These are phyloP conservation scores for Microthyrium microscopicum DNA, from an alignment of 2,329 filamentous ascomycete genomes.

Conservation along the genomic window DNA sequence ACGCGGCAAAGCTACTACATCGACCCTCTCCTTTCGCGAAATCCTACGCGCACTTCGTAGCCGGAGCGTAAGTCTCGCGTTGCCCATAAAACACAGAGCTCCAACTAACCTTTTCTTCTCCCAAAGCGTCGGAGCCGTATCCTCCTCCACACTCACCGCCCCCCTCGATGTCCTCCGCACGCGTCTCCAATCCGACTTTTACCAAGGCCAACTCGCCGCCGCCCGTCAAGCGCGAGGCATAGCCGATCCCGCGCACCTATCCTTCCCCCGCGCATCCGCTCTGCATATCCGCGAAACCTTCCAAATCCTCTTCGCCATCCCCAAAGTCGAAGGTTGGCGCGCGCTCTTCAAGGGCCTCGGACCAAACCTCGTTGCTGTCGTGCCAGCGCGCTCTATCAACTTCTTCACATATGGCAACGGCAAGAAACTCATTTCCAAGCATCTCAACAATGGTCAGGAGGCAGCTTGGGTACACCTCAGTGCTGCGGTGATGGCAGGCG, in stretches of 20 bases:
- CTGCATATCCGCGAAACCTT: conserved; percentile 75
- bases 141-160: conserved; percentile 77
- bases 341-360: conserved; percentile 88
- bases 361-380: conserved; percentile 76
- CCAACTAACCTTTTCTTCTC: conserved; percentile 1
- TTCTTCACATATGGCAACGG: conserved; percentile 90
- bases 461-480: conserved; percentile 61
- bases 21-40: conserved; percentile 35
- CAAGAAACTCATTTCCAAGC: conserved; percentile 62
- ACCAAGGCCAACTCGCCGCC: conserved; percentile 64
- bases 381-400: conserved; percentile 80
- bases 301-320: conserved; percentile 68
- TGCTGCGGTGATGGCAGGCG: conserved; percentile 60
- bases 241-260: conserved; percentile 39
- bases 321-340: conserved; percentile 64
- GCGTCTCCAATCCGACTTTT: conserved; percentile 83
- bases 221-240: conserved; percentile 43
- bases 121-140: conserved; percentile 69
- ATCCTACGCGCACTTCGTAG: conserved; percentile 84
- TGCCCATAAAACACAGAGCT: background rate
- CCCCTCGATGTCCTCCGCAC: conserved; percentile 92
- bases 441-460: conserved; percentile 54
- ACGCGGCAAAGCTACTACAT: conserved; percentile 3
- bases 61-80: conserved; percentile 51
- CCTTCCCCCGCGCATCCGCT: conserved; percentile 46